A percentile compares a stretch with the other conserved stretches of the same genome.
Evolutionary conservation across 495 filamentous ascomycete genomes (phyloP).

Genomic region (Talaromyces borbonicus): DNA sequence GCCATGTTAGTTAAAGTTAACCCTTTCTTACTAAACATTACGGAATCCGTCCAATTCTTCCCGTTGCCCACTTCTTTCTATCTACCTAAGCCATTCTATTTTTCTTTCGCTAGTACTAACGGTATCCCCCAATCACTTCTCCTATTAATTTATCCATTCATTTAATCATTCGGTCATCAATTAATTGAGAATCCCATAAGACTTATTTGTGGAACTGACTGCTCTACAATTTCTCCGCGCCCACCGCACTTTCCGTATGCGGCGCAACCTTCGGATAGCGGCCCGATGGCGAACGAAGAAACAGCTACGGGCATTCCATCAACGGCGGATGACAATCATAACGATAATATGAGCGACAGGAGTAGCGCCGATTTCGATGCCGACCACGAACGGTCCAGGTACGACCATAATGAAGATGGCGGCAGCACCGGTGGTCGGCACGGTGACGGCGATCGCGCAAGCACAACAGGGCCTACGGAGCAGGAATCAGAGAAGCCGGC

Average conservation of each 20-base stretch:
- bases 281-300: constrained; percentile 35
- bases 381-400: constrained; percentile 8
- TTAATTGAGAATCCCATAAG: no score
- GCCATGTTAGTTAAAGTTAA: no score
- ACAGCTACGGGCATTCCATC: constrained; percentile 24
- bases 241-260: constrained; percentile 15
- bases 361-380: constrained; percentile 33
- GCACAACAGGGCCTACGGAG: constrained; percentile 36
- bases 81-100: no score
- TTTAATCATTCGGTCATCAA: no score
- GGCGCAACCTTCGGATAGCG: constrained; percentile 18
- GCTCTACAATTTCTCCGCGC: no score
- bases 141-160: no score
- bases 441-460: constrained; percentile 51
- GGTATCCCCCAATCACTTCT: no score
- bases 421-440: constrained; percentile 11
- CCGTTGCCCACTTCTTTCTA: no score
- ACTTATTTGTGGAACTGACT: no score
- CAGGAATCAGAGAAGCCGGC: constrained; percentile 38
- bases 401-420: background rate
- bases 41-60: no score
- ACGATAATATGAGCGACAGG: constrained; percentile 35
- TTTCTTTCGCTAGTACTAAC: no score
- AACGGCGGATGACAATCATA: constrained; percentile 23
- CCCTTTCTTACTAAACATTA: no score